Percentiles rank a stretch among this genome's conserved stretches.
Conservation (phyloP, 371 early-diverging fungal species). For the Parasitella parasitica region DNA sequence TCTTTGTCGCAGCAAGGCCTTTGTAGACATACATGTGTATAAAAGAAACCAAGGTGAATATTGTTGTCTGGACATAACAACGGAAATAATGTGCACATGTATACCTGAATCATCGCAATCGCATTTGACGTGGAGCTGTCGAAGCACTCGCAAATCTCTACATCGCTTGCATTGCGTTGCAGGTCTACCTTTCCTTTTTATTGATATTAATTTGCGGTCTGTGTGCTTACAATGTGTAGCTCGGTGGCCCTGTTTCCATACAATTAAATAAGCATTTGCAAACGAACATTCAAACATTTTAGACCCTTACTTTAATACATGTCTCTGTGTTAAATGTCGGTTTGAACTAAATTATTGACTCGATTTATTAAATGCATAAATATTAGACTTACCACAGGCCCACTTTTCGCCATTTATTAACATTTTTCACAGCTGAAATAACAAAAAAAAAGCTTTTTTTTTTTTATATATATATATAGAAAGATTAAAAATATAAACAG, state of each 20-base stretch:
- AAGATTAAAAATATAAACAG: too few species aligned
- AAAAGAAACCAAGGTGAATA: too few species aligned
- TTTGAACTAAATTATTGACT: neutral
- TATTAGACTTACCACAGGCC: conserved; percentile 27
- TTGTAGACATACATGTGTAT: neutral
- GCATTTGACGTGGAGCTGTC: conserved; percentile 76
- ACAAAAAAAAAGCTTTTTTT: conserved; percentile 31
- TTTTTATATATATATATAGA: too few species aligned
- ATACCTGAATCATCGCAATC: conserved; percentile 47
- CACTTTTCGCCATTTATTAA: conserved; percentile 28
- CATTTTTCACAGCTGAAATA: conserved; percentile 4
- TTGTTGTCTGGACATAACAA: too few species aligned
- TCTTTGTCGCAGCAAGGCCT: neutral
- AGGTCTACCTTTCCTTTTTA: conserved; percentile 79
- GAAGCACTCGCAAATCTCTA: conserved; percentile 66
- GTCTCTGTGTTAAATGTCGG: conserved; percentile 26
- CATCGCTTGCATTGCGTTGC: conserved; percentile 78
- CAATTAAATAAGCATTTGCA: neutral
- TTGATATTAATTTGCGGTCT: conserved; percentile 64
- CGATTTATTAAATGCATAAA: neutral
- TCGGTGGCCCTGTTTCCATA: conserved; percentile 54
- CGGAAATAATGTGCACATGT: neutral
- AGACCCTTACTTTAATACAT: conserved; percentile 37
- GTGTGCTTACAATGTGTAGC: conserved; percentile 60
- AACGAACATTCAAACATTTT: neutral